phyloP scores from a whole-genome alignment of 176 grass and related monocot species.

The Zoysia japonica region DNA sequence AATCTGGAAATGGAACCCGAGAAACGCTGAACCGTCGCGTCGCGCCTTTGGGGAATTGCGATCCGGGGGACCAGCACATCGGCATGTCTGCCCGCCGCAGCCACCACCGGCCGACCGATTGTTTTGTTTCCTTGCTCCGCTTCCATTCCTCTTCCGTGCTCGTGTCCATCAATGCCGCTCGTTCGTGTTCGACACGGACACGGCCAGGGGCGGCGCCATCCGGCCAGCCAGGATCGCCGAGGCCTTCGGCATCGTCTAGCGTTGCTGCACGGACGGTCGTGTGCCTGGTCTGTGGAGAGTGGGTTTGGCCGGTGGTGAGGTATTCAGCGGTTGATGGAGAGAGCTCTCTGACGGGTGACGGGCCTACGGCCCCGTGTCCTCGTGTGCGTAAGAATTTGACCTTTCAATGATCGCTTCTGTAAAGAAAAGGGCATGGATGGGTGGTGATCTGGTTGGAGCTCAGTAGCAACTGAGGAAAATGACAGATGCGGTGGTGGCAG shows the following conservation, averaged over 20 bases:
- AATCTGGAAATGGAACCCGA: not conserved
- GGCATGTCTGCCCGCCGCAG: not conserved
- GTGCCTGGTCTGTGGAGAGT: not conserved
- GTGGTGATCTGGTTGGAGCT: not conserved
- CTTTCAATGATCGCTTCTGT: not conserved
- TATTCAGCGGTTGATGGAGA: not conserved
- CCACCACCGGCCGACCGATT: not conserved
- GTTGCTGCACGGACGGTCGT: not conserved
- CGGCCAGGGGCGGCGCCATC: conserved; percentile 3
- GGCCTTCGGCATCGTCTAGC: not conserved
- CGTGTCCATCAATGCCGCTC: conserved; percentile 8
- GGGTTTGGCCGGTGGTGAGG: not conserved
- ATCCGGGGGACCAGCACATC: not conserved
- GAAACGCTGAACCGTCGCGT: no score
- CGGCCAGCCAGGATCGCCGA: conserved; percentile 26
- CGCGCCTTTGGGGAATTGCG: not conserved
- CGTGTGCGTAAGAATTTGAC: not conserved
- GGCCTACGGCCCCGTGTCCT: no score
- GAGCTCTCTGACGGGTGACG: not conserved
- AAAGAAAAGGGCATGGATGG: not conserved
- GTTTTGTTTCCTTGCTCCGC: not conserved
- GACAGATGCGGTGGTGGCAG: not conserved
- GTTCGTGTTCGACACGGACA: not conserved
- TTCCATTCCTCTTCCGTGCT: conserved; percentile 39
- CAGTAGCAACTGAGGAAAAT: not conserved